A percentile compares a stretch with the other conserved stretches of the same genome.
These are phyloP conservation scores for Trichoderma polysporum DNA, from an alignment of 2,329 filamentous ascomycete genomes.

Conservation along the genomic window DNA sequence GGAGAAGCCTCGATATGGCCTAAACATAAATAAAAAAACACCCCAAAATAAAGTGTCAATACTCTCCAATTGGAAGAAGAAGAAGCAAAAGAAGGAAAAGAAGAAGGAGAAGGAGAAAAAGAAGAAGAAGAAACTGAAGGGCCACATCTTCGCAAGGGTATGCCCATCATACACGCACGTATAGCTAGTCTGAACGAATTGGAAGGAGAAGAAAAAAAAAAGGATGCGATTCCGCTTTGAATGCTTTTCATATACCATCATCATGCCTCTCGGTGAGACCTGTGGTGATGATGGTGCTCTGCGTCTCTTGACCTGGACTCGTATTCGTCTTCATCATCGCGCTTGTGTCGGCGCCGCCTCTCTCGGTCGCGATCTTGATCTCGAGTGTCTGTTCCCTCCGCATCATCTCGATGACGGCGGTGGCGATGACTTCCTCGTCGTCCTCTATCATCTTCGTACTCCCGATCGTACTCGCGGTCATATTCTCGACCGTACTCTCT, in stretches of 20 bases:
- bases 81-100: background rate
- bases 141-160: background rate
- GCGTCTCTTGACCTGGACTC: slow-evolving; percentile 20
- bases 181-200: background rate
- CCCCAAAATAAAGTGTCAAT: background rate
- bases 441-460: slow-evolving; percentile 25
- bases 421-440: slow-evolving; percentile 24
- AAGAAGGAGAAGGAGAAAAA: background rate
- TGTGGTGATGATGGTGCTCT: slow-evolving; percentile 25
- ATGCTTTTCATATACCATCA: background rate
- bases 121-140: background rate
- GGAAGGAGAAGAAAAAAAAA: background rate
- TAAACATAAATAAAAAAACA: background rate
- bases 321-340: slow-evolving; percentile 28
- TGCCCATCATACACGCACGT: background rate
- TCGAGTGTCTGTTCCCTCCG: slow-evolving; percentile 35
- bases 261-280: slow-evolving; percentile 25
- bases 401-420: slow-evolving; percentile 24
- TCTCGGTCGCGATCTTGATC: slow-evolving; percentile 36
- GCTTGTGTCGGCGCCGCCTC: slow-evolving; percentile 25
- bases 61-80: background rate
- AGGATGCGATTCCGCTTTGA: background rate
- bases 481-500: slow-evolving; percentile 23
- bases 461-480: slow-evolving; percentile 27
- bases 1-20: background rate